Evolutionary conservation across 306 rosid species (phyloP), one percentile per base, ranked within the genome.

Genomic region (Pyrus communis): DNA sequence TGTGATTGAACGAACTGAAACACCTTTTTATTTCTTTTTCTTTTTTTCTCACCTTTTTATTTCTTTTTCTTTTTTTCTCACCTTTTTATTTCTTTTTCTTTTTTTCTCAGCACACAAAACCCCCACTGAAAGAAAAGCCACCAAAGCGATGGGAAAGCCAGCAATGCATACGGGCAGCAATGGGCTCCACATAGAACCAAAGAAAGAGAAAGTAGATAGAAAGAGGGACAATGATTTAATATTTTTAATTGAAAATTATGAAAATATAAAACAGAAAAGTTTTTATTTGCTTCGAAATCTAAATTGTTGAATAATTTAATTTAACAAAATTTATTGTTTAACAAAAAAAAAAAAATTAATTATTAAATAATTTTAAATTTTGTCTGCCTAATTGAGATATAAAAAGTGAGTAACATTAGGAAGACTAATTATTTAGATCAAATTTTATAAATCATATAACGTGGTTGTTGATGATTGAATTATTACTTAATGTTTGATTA

Each of bases 141-240:
- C 77, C 85, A 74, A 38, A 83, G 72, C 85, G 79, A 82, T 78
- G 87, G 75, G 75, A 76, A 63, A 71, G 91, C 86, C 89, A 87
- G 88, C 88, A 85, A 78, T 80, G 86, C 88, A 81, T 77, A 73
- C 73, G 52, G 83, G 81, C 75, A 82, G 79, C 82, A 77, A 63
- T 82, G 81, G 89, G 89, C 87, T 85, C 89, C 90, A 86, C 87
- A 43, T 49, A 43, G 40, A 79, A 66, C 85, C 74, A 75, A 80
- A 58, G 78, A 83, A 61, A 74, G 75, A 70, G 59, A 78, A 71
- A 67, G 76, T 68, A 67, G 70, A 87, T 76, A 72, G 82, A 81
- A 81, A 81, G 64, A 58, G 59, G 77, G 28, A 27, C 75, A 63
- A 75, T 43, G 67, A 19, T 60, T 60, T 69, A 38, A 9, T 40